These are phyloP conservation scores for Cladorrhinum sp. DNA, from an alignment of 2,329 filamentous ascomycete species.

Conservation along the genomic window DNA sequence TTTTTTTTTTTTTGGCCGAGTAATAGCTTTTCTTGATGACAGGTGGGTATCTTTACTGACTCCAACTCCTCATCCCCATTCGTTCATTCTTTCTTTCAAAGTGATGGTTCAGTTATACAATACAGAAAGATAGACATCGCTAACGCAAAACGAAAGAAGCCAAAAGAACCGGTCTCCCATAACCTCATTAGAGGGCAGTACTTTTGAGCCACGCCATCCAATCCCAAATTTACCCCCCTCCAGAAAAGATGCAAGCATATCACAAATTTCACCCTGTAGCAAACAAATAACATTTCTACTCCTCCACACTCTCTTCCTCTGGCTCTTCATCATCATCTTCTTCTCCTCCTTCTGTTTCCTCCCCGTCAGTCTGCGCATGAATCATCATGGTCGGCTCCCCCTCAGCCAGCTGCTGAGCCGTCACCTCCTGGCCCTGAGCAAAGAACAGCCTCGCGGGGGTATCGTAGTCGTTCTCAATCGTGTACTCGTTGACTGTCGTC, in stretches of 20 bases:
- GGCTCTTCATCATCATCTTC: conserved; percentile 11
- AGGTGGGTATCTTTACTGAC: no score
- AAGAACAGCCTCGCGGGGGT: conserved; percentile 81
- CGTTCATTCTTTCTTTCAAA: no score
- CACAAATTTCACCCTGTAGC: neutral
- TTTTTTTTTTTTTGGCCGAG: no score
- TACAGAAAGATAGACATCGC: no score
- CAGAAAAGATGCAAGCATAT: neutral
- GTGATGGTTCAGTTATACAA: no score
- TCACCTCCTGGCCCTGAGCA: conserved; percentile 73
- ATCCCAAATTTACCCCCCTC: neutral
- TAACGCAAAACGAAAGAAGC: no score
- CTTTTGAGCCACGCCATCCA: no score
- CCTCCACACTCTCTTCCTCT: conserved; percentile 16
- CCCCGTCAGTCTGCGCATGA: conserved; percentile 27
- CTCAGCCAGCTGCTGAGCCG: conserved; percentile 3
- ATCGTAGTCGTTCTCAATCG: conserved; percentile 77
- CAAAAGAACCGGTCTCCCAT: no score
- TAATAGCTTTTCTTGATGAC: no score
- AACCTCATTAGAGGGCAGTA: no score
- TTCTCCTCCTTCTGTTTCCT: conserved; percentile 14
- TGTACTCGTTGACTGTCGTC: conserved; percentile 80
- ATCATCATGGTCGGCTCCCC: conserved; percentile 1
- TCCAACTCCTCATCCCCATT: no score
- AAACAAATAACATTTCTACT: neutral